Evolutionary conservation across 805 yeast species (phyloP).

Genomic region (Lachancea sp.): DNA sequence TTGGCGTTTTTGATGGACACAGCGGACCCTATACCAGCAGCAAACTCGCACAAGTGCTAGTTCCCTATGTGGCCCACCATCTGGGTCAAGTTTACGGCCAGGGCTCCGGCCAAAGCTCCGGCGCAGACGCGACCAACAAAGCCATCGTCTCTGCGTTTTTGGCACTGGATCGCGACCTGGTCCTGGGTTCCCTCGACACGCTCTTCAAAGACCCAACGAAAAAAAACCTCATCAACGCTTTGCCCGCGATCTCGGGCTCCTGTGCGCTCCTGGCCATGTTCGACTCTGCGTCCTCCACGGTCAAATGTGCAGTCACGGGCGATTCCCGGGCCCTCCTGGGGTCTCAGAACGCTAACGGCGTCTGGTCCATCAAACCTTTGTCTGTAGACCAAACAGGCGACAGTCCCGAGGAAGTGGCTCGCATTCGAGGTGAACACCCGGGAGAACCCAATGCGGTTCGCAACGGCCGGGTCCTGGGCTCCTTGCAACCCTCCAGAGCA

Average conservation of each 20-base stretch:
- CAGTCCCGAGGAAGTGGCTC: slow-evolving; percentile 76
- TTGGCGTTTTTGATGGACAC: slow-evolving; percentile 96
- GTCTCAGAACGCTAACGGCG: slow-evolving; percentile 51
- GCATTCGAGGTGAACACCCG: slow-evolving; percentile 85
- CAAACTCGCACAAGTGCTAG: slow-evolving; percentile 73
- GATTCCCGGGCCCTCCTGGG: slow-evolving; percentile 92
- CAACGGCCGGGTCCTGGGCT: slow-evolving; percentile 86
- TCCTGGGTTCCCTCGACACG: slow-evolving; percentile 62
- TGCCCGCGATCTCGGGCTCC: slow-evolving; percentile 94
- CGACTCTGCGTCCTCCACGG: slow-evolving; percentile 62
- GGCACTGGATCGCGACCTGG: slow-evolving; percentile 80
- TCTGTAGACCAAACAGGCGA: slow-evolving; percentile 93
- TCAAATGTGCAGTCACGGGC: slow-evolving; percentile 92
- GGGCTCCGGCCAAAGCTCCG: no score
- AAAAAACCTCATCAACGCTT: slow-evolving; percentile 52
- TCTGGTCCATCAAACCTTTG: slow-evolving; percentile 84
- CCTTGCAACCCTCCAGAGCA: slow-evolving; percentile 91
- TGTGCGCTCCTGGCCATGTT: slow-evolving; percentile 86
- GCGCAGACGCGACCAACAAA: no score
- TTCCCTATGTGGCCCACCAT: slow-evolving; percentile 70
- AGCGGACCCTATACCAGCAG: slow-evolving; percentile 92
- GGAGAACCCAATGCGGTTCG: slow-evolving; percentile 77
- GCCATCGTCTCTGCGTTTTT: slow-evolving; percentile 79
- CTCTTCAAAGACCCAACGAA: slow-evolving; percentile 62
- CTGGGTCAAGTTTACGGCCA: slow-evolving; percentile 60